Percentiles rank a stretch among this genome's conserved stretches.
These are phyloP conservation scores for Coniophora puteana DNA, from an alignment of 1,284 basidiomycete genomes.

Conservation along the genomic window DNA sequence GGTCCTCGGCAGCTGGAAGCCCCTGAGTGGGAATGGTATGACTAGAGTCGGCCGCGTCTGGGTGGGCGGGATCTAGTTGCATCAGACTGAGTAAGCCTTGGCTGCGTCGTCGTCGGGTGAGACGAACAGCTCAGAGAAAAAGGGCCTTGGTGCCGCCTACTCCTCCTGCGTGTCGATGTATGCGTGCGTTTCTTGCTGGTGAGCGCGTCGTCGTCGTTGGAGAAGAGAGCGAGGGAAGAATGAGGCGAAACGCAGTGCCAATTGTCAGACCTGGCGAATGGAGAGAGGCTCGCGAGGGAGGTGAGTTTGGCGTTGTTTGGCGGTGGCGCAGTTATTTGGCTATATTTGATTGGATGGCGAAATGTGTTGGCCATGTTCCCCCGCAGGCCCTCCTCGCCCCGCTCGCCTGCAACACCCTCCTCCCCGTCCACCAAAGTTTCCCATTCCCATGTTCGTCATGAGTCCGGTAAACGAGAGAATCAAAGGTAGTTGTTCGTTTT, in stretches of 20 bases:
- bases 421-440: conserved; percentile 7
- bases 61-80: too few relatives aligned
- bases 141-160: conserved; percentile 5
- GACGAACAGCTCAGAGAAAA: neutral
- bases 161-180: too few relatives aligned
- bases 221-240: too few relatives aligned
- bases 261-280: too few relatives aligned
- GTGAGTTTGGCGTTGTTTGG: conserved; percentile 28
- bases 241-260: too few relatives aligned
- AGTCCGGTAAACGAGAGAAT: neutral
- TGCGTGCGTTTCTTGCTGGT: too few relatives aligned
- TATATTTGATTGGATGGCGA: conserved; percentile 20
- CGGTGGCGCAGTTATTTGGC: conserved; percentile 26
- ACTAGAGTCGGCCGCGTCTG: neutral
- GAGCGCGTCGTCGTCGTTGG: too few relatives aligned
- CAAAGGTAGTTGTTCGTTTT: too few relatives aligned
- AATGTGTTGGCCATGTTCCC: conserved; percentile 14
- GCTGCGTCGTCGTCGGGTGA: neutral
- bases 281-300: too few relatives aligned
- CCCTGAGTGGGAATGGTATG: too few relatives aligned
- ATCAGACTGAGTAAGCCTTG: too few relatives aligned
- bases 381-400: conserved; percentile 20
- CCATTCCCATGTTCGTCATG: neutral
- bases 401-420: conserved; percentile 17
- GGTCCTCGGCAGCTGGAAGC: too few relatives aligned